Conservation (phyloP, 2,329 filamentous ascomycete species). For the Botrytis paeoniae region DNA sequence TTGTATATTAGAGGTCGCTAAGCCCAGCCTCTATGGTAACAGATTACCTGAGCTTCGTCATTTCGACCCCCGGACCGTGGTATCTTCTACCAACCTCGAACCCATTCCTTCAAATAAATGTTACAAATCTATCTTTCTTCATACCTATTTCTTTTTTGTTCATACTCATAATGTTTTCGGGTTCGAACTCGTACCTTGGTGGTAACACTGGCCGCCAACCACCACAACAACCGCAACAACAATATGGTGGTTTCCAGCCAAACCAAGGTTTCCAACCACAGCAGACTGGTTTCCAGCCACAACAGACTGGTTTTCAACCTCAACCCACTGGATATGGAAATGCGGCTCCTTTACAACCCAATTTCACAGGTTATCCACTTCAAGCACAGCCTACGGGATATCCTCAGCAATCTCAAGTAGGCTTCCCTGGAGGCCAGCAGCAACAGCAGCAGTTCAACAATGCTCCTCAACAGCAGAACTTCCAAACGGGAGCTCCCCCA, state of each 20-base stretch:
- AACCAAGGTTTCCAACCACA: constrained; percentile 27
- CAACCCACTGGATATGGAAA: constrained; percentile 36
- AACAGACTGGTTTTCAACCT: constrained; percentile 27
- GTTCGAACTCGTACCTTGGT: constrained; percentile 81
- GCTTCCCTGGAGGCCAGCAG: constrained; percentile 51
- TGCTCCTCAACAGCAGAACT: constrained; percentile 46
- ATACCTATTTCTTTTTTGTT: constrained; percentile 23
- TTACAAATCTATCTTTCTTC: constrained; percentile 17
- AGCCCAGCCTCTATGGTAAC: constrained; percentile 17
- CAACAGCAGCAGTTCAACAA: constrained; percentile 41
- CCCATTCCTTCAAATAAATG: constrained; percentile 19
- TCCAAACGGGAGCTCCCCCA: constrained; percentile 37
- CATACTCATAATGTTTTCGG: constrained; percentile 72
- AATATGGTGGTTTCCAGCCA: constrained; percentile 19
- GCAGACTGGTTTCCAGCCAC: constrained; percentile 26
- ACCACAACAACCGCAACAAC: constrained; percentile 41
- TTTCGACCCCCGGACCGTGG: constrained; percentile 19
- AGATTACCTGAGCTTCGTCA: constrained; percentile 25
- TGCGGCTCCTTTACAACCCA: constrained; percentile 36
- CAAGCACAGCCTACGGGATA: constrained; percentile 50
- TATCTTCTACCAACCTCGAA: constrained; percentile 17
- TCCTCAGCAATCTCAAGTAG: constrained; percentile 51
- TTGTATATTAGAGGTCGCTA: constrained; percentile 19
- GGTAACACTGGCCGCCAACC: constrained; percentile 65
- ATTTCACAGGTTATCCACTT: constrained; percentile 36